Base-by-base conservation (phyloP, 768 basidiomycete species). In the Panus rudis region DNA sequence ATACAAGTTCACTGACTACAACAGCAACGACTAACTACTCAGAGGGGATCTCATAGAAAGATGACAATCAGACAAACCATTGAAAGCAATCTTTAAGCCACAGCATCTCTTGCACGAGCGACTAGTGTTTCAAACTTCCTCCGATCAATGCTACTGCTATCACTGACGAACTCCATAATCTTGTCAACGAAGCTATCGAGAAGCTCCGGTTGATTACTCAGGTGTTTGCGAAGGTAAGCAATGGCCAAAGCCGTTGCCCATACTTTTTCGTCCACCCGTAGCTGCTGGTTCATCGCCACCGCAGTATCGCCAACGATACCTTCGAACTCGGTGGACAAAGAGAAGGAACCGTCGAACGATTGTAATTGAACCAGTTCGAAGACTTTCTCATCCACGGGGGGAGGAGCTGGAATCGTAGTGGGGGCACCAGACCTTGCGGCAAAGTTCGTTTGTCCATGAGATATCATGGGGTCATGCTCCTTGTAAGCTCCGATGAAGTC, bases 161-260 rank as follows among this genome's bases (percentile, higher is more conserved):
- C n/a, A n/a, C n/a, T n/a, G n/a, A 73, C 59, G 49, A 58, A 77
- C 39, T 69, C 70, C 41, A 50, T 47, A 2, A 68, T 63, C 54
- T 78, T 79, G 16, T 57, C 63, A 19, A 62, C 38, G 38, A 78
- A 47, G 42, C 70, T 59, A 1, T 70, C 65, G 50, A 72, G 46
- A 21, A 78, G 46, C 20, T 76, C 70, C 17, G 58, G 59, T 28
- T 66, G 68, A 3, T 38, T 48, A 31, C 41, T 43, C 14, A 76
- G 47, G 28, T 66, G 61, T 26, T 52, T 64, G 49, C 59, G 53
- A 52, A 79, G 52, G 45, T 67, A 80, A 2, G 74, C 77, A 23
- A 71, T 57, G 7, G 64, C 66, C 14, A 77, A 57, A 3, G 65
- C 65, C 2, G 78, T 78, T 22, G 70, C 64, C 78, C 78, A 79